A percentile compares a stretch with the other conserved stretches of the same genome.
Evolutionary conservation across 805 yeast species (phyloP).

Genomic region (Candida coquimbonensis): DNA sequence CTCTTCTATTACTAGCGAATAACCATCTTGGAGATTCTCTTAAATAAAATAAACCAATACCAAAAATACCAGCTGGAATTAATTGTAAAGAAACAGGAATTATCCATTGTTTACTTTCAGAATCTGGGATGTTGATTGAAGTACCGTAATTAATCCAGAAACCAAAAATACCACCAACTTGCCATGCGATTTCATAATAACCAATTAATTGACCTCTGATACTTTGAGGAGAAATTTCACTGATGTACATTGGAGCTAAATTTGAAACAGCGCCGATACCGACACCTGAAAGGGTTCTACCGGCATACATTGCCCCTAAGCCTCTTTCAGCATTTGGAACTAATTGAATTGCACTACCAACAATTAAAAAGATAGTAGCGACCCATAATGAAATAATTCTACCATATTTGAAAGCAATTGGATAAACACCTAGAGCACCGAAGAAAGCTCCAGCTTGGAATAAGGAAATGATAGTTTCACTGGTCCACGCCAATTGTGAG

Average conservation of each 20-base stretch:
- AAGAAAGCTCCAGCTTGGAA: conserved; percentile 49
- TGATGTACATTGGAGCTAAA: conserved; percentile 42
- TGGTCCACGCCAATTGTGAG: conserved; percentile 21
- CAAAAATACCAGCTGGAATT: conserved; percentile 34
- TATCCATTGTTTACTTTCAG: conserved; percentile 35
- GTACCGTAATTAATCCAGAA: conserved; percentile 18
- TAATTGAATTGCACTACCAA: conserved; percentile 38
- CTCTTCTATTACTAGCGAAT: conserved; percentile 27
- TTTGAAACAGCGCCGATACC: conserved; percentile 48
- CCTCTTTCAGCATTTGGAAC: conserved; percentile 24
- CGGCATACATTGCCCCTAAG: conserved; percentile 41
- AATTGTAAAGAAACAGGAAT: conserved; percentile 42
- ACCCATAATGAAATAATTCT: conserved; percentile 32
- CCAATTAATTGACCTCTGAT: conserved; percentile 41
- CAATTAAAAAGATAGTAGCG: conserved; percentile 33
- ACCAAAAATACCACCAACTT: conserved; percentile 16
- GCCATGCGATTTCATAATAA: conserved; percentile 43
- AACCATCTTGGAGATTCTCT: conserved; percentile 41
- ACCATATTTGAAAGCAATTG: conserved; percentile 34
- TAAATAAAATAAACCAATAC: conserved; percentile 22
- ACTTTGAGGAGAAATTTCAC: conserved; percentile 40
- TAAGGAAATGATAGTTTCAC: conserved; percentile 39
- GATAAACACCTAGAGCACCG: conserved; percentile 38
- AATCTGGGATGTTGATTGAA: conserved; percentile 18
- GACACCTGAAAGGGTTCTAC: conserved; percentile 41